These are phyloP conservation scores for Annulohypoxylon bovei DNA, from an alignment of 495 filamentous ascomycete species.

Conservation along the genomic window DNA sequence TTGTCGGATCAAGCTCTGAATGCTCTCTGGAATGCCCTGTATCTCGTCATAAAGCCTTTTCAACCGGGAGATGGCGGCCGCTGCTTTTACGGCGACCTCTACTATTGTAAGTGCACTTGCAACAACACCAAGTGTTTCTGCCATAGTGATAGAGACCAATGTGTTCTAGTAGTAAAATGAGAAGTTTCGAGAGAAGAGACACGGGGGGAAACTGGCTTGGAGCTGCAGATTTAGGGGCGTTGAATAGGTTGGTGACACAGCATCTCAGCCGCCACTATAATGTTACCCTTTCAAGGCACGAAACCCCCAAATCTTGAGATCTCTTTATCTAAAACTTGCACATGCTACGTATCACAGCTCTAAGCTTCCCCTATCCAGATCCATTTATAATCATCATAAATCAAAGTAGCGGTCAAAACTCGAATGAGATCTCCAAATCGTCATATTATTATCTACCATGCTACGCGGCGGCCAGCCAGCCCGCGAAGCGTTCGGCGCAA, in stretches of 20 bases:
- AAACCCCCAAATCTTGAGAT: too few relatives aligned
- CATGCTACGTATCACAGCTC: too few relatives aligned
- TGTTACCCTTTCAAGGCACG: too few relatives aligned
- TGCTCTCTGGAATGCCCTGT: background rate
- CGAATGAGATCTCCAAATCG: constrained; percentile 32
- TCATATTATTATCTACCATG: constrained; percentile 36
- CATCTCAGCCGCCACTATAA: too few relatives aligned
- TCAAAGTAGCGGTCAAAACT: background rate
- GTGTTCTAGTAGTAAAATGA: too few relatives aligned
- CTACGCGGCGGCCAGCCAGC: constrained; percentile 38
- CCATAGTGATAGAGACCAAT: background rate
- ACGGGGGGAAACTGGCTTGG: too few relatives aligned
- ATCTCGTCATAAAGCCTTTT: background rate
- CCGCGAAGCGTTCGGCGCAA: constrained; percentile 18
- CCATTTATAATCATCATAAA: background rate
- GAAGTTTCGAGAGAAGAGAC: too few relatives aligned
- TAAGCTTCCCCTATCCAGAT: background rate
- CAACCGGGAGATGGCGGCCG: background rate
- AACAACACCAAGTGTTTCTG: background rate
- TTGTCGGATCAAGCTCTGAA: background rate
- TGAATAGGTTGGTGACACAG: too few relatives aligned
- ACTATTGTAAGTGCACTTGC: background rate
- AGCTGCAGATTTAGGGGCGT: too few relatives aligned
- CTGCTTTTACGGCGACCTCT: background rate
- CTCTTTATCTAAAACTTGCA: too few relatives aligned